Conservation (phyloP, 108 stramenopile genomes). For the Cyclotella choctawhatcheeana region DNA sequence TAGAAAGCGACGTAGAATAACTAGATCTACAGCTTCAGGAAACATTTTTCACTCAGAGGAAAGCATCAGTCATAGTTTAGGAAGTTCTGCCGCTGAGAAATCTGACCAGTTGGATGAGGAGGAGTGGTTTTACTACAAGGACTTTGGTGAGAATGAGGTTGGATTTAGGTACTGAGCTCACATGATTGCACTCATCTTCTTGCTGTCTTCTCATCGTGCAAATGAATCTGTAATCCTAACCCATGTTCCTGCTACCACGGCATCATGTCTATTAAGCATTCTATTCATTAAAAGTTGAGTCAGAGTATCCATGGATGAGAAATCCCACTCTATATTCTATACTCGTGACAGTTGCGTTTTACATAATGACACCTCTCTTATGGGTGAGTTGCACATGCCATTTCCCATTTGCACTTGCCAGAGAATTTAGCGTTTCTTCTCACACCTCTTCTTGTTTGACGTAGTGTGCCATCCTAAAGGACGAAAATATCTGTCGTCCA, state of each 20-base stretch:
- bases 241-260: too few species aligned
- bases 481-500: slow-evolving; percentile 45
- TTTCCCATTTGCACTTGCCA: too few species aligned
- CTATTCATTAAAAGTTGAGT: slow-evolving; percentile 21
- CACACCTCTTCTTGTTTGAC: too few species aligned
- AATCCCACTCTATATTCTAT: slow-evolving; percentile 10
- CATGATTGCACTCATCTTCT: too few species aligned
- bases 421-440: too few species aligned
- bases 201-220: too few species aligned
- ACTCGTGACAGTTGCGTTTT: slow-evolving; percentile 30
- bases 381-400: too few species aligned
- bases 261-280: slow-evolving; percentile 2
- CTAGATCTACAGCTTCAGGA: neutral
- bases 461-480: slow-evolving; percentile 52
- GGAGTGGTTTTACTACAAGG: slow-evolving; percentile 59
- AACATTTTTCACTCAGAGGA: neutral
- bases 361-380: slow-evolving; percentile 47
- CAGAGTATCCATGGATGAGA: slow-evolving; percentile 32
- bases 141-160: too few species aligned
- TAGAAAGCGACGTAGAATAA: slow-evolving; percentile 1
- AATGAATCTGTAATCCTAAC: too few species aligned
- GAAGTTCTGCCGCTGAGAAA: too few species aligned
- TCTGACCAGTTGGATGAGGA: slow-evolving; percentile 34
- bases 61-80: too few species aligned
- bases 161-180: too few species aligned